A percentile compares a stretch with the other conserved stretches of the same genome.
These are phyloP conservation scores for Capsicum chinense DNA, from an alignment of 257 asterid species.

Conservation along the genomic window DNA sequence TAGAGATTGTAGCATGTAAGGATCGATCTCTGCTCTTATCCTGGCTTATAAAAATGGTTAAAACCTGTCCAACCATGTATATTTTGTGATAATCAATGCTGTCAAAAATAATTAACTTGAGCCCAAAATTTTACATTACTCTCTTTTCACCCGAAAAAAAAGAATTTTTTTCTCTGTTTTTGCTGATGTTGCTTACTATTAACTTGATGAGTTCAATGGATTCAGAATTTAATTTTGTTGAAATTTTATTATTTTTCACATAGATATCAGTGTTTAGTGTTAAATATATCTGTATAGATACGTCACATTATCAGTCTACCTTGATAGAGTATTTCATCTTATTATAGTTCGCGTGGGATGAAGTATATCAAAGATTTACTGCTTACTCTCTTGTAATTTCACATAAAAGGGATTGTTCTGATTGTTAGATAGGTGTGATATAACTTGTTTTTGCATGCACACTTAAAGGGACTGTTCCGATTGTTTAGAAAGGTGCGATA, in stretches of 20 bases:
- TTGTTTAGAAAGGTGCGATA: background rate
- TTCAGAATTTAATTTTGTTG: background rate
- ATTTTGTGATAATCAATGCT: background rate
- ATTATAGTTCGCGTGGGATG: background rate
- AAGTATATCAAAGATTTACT: background rate
- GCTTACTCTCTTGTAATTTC: background rate
- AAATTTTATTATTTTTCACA: background rate
- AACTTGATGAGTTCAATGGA: background rate
- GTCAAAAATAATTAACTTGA: background rate
- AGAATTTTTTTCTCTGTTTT: background rate
- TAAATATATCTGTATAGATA: background rate
- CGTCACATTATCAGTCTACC: too few relatives aligned
- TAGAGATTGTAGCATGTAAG: background rate
- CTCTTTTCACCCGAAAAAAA: background rate
- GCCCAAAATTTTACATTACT: background rate
- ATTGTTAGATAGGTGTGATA: conserved; percentile 2
- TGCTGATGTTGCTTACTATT: background rate
- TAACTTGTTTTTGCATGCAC: background rate
- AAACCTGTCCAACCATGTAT: background rate
- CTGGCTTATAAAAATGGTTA: background rate
- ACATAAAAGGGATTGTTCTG: background rate
- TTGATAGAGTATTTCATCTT: conserved; percentile 11
- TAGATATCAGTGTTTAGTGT: background rate
- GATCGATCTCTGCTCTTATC: background rate
- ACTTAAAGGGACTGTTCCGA: background rate